A percentile compares a stretch with the other conserved stretches of the same genome.
These are phyloP conservation scores for Gaeumannomyces tritici DNA, from an alignment of 2,329 filamentous ascomycete genomes.

Conservation along the genomic window DNA sequence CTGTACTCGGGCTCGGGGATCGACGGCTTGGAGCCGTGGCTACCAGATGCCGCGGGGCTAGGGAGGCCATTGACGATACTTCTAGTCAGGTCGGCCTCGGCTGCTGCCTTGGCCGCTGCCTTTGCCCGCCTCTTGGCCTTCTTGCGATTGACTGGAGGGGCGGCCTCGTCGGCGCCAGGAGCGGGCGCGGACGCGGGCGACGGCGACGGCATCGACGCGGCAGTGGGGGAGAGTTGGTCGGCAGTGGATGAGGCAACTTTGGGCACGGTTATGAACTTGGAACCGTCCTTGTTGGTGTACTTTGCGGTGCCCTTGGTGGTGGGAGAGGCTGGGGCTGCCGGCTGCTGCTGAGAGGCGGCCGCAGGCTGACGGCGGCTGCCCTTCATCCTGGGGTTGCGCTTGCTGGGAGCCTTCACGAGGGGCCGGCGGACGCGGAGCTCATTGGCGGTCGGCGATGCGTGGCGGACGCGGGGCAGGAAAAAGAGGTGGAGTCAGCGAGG, in stretches of 20 bases:
- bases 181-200: conserved; percentile 14
- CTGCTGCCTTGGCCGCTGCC: conserved; percentile 60
- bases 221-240: conserved; percentile 44
- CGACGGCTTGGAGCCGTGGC: conserved; percentile 18
- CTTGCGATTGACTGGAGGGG: conserved; percentile 65
- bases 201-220: conserved; percentile 21
- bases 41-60: conserved; percentile 20
- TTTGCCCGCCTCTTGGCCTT: conserved; percentile 92
- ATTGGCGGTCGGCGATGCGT: background rate
- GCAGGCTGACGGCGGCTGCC: conserved; percentile 21
- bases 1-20: conserved; percentile 46
- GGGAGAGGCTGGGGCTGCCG: conserved; percentile 35
- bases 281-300: conserved; percentile 60
- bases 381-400: conserved; percentile 16
- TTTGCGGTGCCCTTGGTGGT: conserved; percentile 44
- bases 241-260: conserved; percentile 40
- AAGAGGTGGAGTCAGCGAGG: background rate
- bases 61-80: conserved; percentile 28
- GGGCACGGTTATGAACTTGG: conserved; percentile 58
- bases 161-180: conserved; percentile 6
- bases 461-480: background rate
- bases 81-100: conserved; percentile 24
- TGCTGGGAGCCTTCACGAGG: background rate
- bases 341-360: conserved; percentile 8
- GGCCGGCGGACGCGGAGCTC: background rate